These are phyloP conservation scores for Annulohypoxylon bovei DNA, from an alignment of 495 filamentous ascomycete species.

Conservation along the genomic window DNA sequence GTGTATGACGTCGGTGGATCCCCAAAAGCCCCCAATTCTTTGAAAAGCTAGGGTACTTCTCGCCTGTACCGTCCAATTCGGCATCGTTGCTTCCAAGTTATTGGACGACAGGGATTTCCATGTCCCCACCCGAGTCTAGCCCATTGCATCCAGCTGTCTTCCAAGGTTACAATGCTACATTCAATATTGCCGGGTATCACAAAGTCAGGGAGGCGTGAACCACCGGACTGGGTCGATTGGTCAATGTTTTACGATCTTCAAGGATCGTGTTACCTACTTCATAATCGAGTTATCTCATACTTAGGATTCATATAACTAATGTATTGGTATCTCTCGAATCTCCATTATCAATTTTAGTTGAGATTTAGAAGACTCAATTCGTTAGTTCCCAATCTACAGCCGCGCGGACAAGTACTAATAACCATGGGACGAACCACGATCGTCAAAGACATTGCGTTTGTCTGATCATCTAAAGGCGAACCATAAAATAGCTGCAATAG, in stretches of 20 bases:
- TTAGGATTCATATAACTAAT: background rate
- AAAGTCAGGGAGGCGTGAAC: constrained; percentile 18
- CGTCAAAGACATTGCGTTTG: background rate
- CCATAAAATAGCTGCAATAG: constrained; percentile 26
- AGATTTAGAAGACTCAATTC: background rate
- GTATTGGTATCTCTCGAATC: background rate
- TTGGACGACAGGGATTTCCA: constrained; percentile 18
- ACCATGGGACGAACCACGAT: constrained; percentile 9
- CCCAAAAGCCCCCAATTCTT: constrained; percentile 2
- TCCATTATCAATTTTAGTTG: background rate
- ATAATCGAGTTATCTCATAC: background rate
- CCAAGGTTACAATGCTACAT: constrained; percentile 4
- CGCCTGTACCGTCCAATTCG: constrained; percentile 7
- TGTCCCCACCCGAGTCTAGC: background rate
- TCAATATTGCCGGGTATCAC: background rate
- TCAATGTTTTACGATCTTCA: background rate
- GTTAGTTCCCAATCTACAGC: background rate
- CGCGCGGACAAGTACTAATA: background rate
- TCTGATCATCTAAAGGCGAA: too few relatives aligned
- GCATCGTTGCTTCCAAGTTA: constrained; percentile 9
- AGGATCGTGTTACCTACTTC: constrained; percentile 1
- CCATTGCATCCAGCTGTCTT: constrained; percentile 3
- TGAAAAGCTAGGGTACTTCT: constrained; percentile 3
- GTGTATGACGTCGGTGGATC: constrained; percentile 45
- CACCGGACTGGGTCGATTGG: constrained; percentile 21